Evolutionary conservation across 768 basidiomycete genomes (phyloP), one percentile per base, ranked within the genome.

Genomic region (Termitomyces sp.): DNA sequence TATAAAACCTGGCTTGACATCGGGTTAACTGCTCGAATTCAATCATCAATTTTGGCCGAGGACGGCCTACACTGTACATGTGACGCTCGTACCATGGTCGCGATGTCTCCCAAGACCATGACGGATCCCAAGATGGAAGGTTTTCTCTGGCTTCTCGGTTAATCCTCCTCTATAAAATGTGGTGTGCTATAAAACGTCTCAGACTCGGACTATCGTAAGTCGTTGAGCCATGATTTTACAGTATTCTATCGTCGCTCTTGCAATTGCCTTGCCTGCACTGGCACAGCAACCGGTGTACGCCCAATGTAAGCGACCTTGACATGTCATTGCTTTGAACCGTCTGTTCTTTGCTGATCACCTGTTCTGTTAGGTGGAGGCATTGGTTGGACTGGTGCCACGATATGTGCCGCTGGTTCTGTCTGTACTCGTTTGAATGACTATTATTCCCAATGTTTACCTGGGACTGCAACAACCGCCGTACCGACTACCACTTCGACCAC

Each of bases 401-500:
- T 67, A 3, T 76, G 75, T 57, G 68, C 62, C 3, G 56, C 71
- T 42, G 72, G 73, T 1, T 48, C 69, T 27, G 59, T 61, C 4
- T 76, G 75, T 56, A 63, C 54, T 25, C 40, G 40, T 5, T 16
- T 66, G 5, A 75, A 73, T 50, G 59, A 65, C n/a, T 75, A 52
- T 12, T 75, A 70, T 56, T 71, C 58, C 11, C 73, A 74, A 51
- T 74, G 73, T 57, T 59, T 71, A 2, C 70, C 71, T 22, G 70
- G 66, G 13, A 54, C 60, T 7, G 55, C 63, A 10, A 53, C 64
- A 11, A 42, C 61, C 10, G 50, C 66, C 18, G 52, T 60, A 4
- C 58, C 63, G 5, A 51, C 66, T 11, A 43, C 60, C 9, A 53
- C 66, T n/a, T 13, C 64, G 10, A 35, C 64, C 10, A 52, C 65